phyloP scores from a whole-genome alignment of 352 stramenopile species.

The Peronospora destructor region DNA sequence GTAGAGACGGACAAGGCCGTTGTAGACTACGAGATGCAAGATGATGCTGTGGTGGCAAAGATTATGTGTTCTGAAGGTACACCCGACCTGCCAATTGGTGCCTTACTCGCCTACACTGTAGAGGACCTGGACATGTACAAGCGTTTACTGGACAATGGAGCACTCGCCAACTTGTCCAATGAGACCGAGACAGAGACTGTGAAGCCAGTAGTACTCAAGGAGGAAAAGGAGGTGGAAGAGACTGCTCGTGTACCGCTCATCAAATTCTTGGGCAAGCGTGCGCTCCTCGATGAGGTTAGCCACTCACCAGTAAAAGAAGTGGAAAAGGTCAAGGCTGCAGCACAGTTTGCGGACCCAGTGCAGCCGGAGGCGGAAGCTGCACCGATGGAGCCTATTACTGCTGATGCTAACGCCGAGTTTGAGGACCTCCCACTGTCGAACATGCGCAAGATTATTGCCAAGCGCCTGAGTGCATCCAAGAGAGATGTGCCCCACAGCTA shows the following conservation, averaged over 20 bases:
- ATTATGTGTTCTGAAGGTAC: slow-evolving; percentile 88
- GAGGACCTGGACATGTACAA: slow-evolving; percentile 84
- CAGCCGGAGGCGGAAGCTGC: slow-evolving; percentile 10
- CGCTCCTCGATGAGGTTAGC: slow-evolving; percentile 43
- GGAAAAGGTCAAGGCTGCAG: background rate
- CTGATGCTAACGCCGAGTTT: slow-evolving; percentile 40
- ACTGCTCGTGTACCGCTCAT: slow-evolving; percentile 55
- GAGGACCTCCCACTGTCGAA: slow-evolving; percentile 86
- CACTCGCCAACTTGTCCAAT: slow-evolving; percentile 37
- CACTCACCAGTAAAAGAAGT: slow-evolving; percentile 23
- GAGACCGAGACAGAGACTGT: slow-evolving; percentile 4
- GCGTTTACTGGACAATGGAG: slow-evolving; percentile 49
- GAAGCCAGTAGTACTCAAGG: slow-evolving; percentile 1
- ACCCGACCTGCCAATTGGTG: slow-evolving; percentile 87
- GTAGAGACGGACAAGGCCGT: slow-evolving; percentile 99
- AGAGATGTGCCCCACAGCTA: slow-evolving; percentile 96
- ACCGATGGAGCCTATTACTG: background rate
- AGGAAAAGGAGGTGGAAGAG: background rate
- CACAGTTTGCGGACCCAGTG: slow-evolving; percentile 5
- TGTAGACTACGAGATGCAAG: slow-evolving; percentile 97
- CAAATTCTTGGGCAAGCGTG: slow-evolving; percentile 83
- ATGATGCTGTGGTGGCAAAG: slow-evolving; percentile 93
- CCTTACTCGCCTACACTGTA: slow-evolving; percentile 92
- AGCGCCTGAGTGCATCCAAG: slow-evolving; percentile 96
- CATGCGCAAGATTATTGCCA: slow-evolving; percentile 99